Evolutionary conservation across 2,329 filamentous ascomycete genomes (phyloP), one percentile per base, ranked within the genome.

Genomic region (Zymoseptoria brevis): DNA sequence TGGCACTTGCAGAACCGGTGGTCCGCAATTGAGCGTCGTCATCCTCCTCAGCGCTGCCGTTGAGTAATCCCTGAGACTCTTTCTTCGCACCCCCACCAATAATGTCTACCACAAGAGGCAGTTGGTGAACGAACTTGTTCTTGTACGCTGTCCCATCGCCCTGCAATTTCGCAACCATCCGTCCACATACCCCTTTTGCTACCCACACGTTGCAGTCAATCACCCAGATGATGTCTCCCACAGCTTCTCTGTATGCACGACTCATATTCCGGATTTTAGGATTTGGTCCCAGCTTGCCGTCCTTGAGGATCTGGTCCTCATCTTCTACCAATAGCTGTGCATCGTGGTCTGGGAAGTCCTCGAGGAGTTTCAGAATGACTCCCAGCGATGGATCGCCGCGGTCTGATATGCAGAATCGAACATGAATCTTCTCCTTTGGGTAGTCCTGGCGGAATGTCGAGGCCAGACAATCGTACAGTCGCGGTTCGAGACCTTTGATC

Each of bases 211-310:
- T 99, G 77, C 92, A 96, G 75, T 99, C 94, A 19, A 96, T 83
- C 55, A 96, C 87, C 94, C 94, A 99, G 21, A 99, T 81, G 24
- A 97, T 81, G 70, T 96, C 91, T 1, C 89, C 87, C 64, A 87
- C 87, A 1, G 91, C 90, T 71, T 97, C 92, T 26, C 91, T 80
- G 71, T 96, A 99, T 2, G 90, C 92, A 50, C 90, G 84, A 72
- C 92, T 96, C 80, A 97, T 90, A 73, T 99, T 99, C 55, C 94
- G 82, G 67, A 99, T 95, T 78, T 99, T 99, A n/a, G 94, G 94
- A 70, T 99, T 99, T 1, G 94, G 94, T 0, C 95, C 95, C 58
- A 97, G 80, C 22, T 62, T 60, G 16, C 50, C 50, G 53, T 80
- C 80, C 29, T 80, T 81, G 56, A 41, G 21, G 84, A 84, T 73